phyloP scores from a whole-genome alignment of 805 yeast species.

The Spathaspora hagerdaliae region DNA sequence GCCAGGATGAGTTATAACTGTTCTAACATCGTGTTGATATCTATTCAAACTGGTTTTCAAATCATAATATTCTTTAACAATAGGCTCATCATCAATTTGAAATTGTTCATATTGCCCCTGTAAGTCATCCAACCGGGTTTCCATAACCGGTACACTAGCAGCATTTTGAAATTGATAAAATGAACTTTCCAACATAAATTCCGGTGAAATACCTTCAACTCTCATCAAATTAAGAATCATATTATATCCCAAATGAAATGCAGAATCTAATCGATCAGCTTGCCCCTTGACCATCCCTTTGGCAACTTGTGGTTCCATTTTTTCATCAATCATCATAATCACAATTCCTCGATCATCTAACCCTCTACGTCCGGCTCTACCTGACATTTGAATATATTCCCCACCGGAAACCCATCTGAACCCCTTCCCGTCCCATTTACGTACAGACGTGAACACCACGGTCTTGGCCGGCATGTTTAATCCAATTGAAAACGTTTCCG shows the following conservation, averaged over 20 bases:
- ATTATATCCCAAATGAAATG: conserved; percentile 95
- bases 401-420: conserved; percentile 99
- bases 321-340: conserved; percentile 98
- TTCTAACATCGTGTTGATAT: conserved; percentile 73
- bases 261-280: conserved; percentile 95
- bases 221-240: conserved; percentile 95
- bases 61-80: conserved; percentile 79
- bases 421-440: conserved; percentile 97
- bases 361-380: conserved; percentile 99
- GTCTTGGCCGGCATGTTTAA: conserved; percentile 99
- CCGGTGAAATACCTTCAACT: conserved; percentile 98
- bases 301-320: conserved; percentile 99
- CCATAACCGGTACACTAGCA: conserved; percentile 82
- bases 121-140: conserved; percentile 55
- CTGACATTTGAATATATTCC: conserved; percentile 99
- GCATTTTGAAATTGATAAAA: conserved; percentile 95
- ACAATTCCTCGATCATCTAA: conserved; percentile 98
- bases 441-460: conserved; percentile 93
- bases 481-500: conserved; percentile 98
- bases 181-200: conserved; percentile 91
- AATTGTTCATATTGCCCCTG: conserved; percentile 46
- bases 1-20: conserved; percentile 88
- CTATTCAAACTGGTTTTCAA: conserved; percentile 64
- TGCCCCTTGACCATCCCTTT: conserved; percentile 99
- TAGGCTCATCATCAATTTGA: conserved; percentile 67